Conservation (phyloP, 768 basidiomycete species). For the Mycena galericulata region DNA sequence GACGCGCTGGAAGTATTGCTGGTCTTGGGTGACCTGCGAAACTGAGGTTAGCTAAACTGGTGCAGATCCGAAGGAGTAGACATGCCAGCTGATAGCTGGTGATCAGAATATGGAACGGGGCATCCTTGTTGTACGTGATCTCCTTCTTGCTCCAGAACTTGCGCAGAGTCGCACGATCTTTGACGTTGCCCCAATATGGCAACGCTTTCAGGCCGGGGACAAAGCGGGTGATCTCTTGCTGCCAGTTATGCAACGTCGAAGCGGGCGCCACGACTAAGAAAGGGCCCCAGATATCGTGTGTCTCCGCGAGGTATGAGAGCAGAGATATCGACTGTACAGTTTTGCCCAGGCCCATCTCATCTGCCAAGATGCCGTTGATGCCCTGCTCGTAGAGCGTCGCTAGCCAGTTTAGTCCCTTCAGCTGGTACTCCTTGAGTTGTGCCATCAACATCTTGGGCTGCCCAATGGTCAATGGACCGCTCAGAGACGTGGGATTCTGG, state of each 20-base stretch:
- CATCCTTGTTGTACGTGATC: constrained; percentile 93
- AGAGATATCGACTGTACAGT: constrained; percentile 99
- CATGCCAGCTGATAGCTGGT: constrained; percentile 95
- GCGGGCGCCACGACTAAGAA: constrained; percentile 98
- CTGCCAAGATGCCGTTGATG: constrained; percentile 98
- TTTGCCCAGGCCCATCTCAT: constrained; percentile 98
- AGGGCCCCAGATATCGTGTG: constrained; percentile 98
- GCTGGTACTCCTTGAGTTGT: constrained; percentile 96
- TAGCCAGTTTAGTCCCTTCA: constrained; percentile 98
- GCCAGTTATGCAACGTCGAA: constrained; percentile 99
- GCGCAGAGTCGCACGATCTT: constrained; percentile 92
- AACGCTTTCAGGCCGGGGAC: constrained; percentile 93
- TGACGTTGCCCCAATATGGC: constrained; percentile 98
- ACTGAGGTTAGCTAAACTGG: background rate
- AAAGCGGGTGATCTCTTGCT: constrained; percentile 97
- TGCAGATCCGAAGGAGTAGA: constrained; percentile 16
- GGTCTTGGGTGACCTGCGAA: constrained; percentile 89
- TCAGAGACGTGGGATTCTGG: constrained; percentile 95
- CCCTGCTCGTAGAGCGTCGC: constrained; percentile 98
- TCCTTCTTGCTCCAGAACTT: constrained; percentile 99
- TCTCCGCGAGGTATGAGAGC: constrained; percentile 95
- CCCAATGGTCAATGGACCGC: constrained; percentile 83
- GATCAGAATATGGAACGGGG: constrained; percentile 96
- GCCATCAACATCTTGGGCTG: constrained; percentile 98
- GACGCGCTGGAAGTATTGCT: constrained; percentile 96